phyloP scores from a whole-genome alignment of 176 grass and related monocot genomes.

The Carex scoparia region DNA sequence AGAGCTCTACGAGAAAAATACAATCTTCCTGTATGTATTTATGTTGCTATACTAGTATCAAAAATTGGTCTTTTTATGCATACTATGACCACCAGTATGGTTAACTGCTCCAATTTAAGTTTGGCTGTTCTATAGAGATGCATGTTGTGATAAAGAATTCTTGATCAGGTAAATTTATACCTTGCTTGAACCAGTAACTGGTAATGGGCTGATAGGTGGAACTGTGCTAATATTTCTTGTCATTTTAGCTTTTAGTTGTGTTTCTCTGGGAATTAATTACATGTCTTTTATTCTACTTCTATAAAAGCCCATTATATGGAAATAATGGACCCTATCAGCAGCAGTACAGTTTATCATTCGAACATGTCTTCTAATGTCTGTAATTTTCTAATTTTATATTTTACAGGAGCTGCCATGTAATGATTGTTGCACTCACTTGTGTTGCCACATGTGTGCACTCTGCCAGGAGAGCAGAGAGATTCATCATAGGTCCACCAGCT shows the following conservation, averaged over 20 bases:
- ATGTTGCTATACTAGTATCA: slow-evolving; percentile 13
- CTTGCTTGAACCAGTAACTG: background rate
- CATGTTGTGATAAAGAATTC: background rate
- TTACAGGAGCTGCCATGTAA: slow-evolving; percentile 77
- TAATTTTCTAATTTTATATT: slow-evolving; percentile 2
- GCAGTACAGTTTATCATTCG: background rate
- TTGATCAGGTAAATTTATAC: background rate
- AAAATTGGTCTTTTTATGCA: background rate
- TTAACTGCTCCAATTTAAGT: background rate
- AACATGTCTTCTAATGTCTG: background rate
- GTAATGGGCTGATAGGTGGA: background rate
- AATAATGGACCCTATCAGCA: background rate
- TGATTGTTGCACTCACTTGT: slow-evolving; percentile 77
- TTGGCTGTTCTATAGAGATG: background rate
- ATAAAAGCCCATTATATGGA: background rate
- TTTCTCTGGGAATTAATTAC: background rate
- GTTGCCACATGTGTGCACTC: slow-evolving; percentile 84
- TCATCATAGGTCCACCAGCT: slow-evolving; percentile 40
- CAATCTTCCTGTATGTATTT: slow-evolving; percentile 54
- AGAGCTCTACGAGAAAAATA: slow-evolving; percentile 60
- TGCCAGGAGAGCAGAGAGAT: slow-evolving; percentile 95
- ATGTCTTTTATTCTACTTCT: background rate
- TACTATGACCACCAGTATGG: background rate
- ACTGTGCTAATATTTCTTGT: background rate
- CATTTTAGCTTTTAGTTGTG: background rate